phyloP scores from a whole-genome alignment of 1,139 yeast genomes.

The Taphrina communis region DNA sequence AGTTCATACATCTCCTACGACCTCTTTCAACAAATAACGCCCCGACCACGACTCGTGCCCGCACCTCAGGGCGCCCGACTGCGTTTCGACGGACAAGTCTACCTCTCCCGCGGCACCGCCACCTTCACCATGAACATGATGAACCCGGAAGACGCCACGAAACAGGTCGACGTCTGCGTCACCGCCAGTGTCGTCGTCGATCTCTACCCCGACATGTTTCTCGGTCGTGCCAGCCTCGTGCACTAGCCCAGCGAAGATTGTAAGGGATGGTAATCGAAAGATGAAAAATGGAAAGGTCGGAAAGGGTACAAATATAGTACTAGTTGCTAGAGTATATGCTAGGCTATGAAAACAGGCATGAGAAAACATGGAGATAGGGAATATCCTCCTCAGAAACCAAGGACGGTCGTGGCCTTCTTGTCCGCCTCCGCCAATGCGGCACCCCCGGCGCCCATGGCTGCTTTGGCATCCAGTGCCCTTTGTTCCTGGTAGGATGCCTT shows the following conservation, averaged over 20 bases:
- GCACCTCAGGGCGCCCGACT: slow-evolving; percentile 6
- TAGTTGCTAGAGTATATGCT: slow-evolving; percentile 1
- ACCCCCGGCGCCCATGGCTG: slow-evolving; percentile 26
- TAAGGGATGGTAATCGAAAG: no score
- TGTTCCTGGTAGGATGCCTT: slow-evolving; percentile 39
- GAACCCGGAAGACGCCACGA: slow-evolving; percentile 8
- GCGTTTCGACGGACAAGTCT: slow-evolving; percentile 16
- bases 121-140: slow-evolving; percentile 24
- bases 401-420: slow-evolving; percentile 26
- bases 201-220: slow-evolving; percentile 25
- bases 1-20: slow-evolving; percentile 20
- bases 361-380: background rate
- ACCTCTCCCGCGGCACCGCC: slow-evolving; percentile 4
- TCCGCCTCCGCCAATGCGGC: slow-evolving; percentile 33
- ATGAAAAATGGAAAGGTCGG: background rate
- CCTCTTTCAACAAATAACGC: slow-evolving; percentile 8
- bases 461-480: slow-evolving; percentile 34
- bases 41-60: slow-evolving; percentile 24
- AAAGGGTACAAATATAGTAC: background rate
- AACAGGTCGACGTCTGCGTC: slow-evolving; percentile 10
- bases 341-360: background rate
- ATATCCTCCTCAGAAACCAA: background rate
- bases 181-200: slow-evolving; percentile 21
- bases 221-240: background rate
- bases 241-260: no score